These are phyloP conservation scores for Neurospora sp. DNA, from an alignment of 2,329 filamentous ascomycete species.

Conservation along the genomic window DNA sequence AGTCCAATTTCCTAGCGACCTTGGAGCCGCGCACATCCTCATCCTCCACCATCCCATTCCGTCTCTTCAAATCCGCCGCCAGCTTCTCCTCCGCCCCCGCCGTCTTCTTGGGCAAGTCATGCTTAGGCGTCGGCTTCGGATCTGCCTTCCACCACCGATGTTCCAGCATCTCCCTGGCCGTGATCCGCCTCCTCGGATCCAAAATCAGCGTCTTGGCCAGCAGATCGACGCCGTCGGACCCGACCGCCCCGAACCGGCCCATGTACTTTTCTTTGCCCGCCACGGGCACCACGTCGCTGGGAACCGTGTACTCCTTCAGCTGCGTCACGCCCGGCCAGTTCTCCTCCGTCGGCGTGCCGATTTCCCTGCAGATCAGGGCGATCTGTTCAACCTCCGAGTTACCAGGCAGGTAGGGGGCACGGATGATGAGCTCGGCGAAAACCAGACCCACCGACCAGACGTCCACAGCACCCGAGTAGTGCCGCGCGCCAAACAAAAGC, in stretches of 20 bases:
- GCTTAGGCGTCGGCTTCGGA: constrained; percentile 71
- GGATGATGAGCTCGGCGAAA: constrained; percentile 80
- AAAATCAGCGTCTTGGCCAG: constrained; percentile 76
- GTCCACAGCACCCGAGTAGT: constrained; percentile 86
- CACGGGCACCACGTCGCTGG: constrained; percentile 41
- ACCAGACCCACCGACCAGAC: constrained; percentile 91
- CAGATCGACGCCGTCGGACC: constrained; percentile 74
- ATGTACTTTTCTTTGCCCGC: constrained; percentile 64
- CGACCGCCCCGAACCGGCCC: constrained; percentile 68
- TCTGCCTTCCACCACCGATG: constrained; percentile 82
- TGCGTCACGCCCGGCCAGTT: constrained; percentile 89
- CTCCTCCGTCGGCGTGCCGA: constrained; percentile 86
- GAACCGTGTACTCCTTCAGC: constrained; percentile 68
- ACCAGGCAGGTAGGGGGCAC: constrained; percentile 74
- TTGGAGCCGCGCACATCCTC: constrained; percentile 48
- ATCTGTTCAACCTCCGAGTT: constrained; percentile 83
- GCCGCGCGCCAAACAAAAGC: constrained; percentile 78
- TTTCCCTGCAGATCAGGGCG: constrained; percentile 67
- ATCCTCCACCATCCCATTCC: constrained; percentile 61
- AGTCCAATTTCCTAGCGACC: constrained; percentile 75
- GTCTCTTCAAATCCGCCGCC: constrained; percentile 71
- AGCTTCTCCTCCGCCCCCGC: constrained; percentile 60
- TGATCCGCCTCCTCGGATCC: constrained; percentile 78
- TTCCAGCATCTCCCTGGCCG: constrained; percentile 64
- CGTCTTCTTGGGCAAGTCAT: constrained; percentile 69